These are phyloP conservation scores for Alternaria sp. DNA, from an alignment of 2,329 filamentous ascomycete genomes.

Conservation along the genomic window DNA sequence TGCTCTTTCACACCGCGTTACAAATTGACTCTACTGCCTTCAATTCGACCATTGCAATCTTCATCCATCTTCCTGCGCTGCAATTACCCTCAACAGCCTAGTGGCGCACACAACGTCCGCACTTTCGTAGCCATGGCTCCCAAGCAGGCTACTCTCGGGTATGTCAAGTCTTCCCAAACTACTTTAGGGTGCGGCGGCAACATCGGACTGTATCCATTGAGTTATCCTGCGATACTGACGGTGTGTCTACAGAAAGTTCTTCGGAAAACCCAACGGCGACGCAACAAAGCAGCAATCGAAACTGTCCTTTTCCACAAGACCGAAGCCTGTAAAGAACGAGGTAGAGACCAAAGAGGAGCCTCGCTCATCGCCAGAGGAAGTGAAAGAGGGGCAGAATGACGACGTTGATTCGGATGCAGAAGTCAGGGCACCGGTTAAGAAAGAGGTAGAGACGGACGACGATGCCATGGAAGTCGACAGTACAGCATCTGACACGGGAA, in stretches of 20 bases:
- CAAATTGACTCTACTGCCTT: conserved; percentile 13
- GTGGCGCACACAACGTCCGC: conserved; percentile 17
- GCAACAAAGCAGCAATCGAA: conserved; percentile 78
- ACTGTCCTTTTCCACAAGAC: conserved; percentile 73
- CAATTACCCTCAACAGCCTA: conserved; percentile 14
- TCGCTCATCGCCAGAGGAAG: conserved; percentile 29
- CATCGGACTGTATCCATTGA: neutral
- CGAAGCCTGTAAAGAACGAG: conserved; percentile 54
- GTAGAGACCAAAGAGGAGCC: conserved; percentile 29
- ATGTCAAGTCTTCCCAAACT: conserved; percentile 78
- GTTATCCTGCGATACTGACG: conserved; percentile 17
- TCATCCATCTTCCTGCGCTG: conserved; percentile 10
- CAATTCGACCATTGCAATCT: conserved; percentile 17
- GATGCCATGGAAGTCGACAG: conserved; percentile 42
- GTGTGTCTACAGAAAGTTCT: conserved; percentile 76
- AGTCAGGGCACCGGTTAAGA: conserved; percentile 30
- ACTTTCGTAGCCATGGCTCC: conserved; percentile 54
- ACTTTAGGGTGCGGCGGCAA: conserved; percentile 71
- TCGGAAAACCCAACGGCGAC: conserved; percentile 71
- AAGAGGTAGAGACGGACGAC: conserved; percentile 27
- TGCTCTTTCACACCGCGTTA: conserved; percentile 16
- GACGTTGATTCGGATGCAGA: conserved; percentile 27
- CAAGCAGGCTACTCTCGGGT: conserved; percentile 88
- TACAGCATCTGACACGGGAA: conserved; percentile 34
- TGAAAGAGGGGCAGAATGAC: conserved; percentile 25